A percentile compares a stretch with the other conserved stretches of the same genome.
Evolutionary conservation across 2,329 filamentous ascomycete species (phyloP).

Genomic region (Aspergillus awamori): DNA sequence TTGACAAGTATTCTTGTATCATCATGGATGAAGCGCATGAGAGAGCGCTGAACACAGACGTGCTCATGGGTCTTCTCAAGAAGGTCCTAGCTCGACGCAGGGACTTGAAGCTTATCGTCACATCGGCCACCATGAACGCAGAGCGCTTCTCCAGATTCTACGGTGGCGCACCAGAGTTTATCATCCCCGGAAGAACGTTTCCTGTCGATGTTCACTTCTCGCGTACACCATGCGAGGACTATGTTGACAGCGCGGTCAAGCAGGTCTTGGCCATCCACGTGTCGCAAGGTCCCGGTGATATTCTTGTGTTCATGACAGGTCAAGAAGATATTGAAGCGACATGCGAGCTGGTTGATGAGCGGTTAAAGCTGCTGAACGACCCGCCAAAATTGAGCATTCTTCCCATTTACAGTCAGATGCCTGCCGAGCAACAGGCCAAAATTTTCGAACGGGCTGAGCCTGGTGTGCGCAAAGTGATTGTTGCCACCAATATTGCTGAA

Average conservation of each 20-base stretch:
- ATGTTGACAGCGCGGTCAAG: constrained; percentile 95
- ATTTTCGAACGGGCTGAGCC: constrained; percentile 92
- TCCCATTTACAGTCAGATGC: constrained; percentile 99
- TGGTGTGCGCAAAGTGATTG: constrained; percentile 94
- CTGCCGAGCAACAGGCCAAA: constrained; percentile 93
- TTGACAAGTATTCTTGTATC: constrained; percentile 95
- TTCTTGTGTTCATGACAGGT: constrained; percentile 98
- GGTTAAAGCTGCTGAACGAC: constrained; percentile 86
- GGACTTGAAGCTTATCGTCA: constrained; percentile 95
- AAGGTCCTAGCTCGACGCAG: constrained; percentile 88
- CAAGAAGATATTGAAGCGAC: constrained; percentile 98
- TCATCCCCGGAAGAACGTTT: constrained; percentile 93
- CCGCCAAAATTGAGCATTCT: constrained; percentile 92
- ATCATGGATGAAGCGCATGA: constrained; percentile 99
- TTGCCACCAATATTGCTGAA: constrained; percentile 97
- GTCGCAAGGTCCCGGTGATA: constrained; percentile 89
- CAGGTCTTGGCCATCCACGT: constrained; percentile 96
- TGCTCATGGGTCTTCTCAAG: constrained; percentile 96
- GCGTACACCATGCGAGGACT: constrained; percentile 92
- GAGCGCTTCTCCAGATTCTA: constrained; percentile 96
- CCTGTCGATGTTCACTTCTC: constrained; percentile 97
- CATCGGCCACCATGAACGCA: constrained; percentile 97
- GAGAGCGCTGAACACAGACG: constrained; percentile 92
- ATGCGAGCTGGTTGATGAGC: constrained; percentile 87
- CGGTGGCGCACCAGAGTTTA: constrained; percentile 92